Percentiles rank a stretch among this genome's conserved stretches.
Conservation (phyloP, 805 yeast species). For the Tetrapisispora pingtungensis region DNA sequence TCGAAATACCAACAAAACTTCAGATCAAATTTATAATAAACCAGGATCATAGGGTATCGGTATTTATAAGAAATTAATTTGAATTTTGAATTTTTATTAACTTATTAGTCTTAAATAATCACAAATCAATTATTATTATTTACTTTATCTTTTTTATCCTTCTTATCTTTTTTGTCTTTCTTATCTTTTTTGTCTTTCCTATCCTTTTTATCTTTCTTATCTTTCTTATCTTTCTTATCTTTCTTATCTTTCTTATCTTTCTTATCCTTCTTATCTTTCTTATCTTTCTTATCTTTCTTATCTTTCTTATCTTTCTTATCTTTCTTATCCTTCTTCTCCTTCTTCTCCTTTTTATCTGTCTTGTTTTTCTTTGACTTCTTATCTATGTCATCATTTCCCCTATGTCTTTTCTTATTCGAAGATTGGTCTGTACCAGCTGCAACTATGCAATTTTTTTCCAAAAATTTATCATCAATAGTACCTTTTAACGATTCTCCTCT, state of each 20-base stretch:
- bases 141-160: neutral
- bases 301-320: conserved; percentile 19
- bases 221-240: conserved; percentile 20
- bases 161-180: neutral
- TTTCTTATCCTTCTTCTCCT: conserved; percentile 16
- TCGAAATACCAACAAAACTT: no score
- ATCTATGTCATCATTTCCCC: conserved; percentile 7
- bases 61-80: no score
- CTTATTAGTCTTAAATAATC: no score
- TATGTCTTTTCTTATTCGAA: conserved; percentile 9
- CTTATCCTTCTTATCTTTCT: conserved; percentile 13
- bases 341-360: conserved; percentile 13
- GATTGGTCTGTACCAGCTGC: conserved; percentile 2
- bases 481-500: conserved; percentile 80
- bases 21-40: no score
- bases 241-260: conserved; percentile 24
- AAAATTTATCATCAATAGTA: conserved; percentile 39
- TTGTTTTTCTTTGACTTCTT: no score
- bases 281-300: conserved; percentile 25
- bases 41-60: no score
- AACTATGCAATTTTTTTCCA: conserved; percentile 5
- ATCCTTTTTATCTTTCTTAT: neutral
- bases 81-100: no score
- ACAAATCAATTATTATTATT: neutral
- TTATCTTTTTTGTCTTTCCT: neutral